These are phyloP conservation scores for Hypericum perforatum DNA, from an alignment of 345 rosid species.

Conservation along the genomic window DNA sequence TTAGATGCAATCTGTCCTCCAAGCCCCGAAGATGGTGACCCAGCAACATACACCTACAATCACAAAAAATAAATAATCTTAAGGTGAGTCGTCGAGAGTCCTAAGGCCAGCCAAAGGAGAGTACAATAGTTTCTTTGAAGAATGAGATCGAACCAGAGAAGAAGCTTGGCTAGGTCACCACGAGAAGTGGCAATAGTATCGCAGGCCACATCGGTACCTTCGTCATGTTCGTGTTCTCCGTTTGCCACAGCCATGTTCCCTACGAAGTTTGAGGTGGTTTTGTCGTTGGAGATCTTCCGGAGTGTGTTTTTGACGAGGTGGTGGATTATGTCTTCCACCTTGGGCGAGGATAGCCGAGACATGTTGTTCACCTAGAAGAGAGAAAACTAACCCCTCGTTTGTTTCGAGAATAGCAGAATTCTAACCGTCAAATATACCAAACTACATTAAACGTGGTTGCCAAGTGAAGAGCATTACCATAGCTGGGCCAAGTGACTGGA, in stretches of 20 bases:
- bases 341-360: slow-evolving; percentile 72
- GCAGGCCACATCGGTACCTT: slow-evolving; percentile 30
- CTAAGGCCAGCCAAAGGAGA: not conserved
- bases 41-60: slow-evolving; percentile 79
- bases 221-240: slow-evolving; percentile 15
- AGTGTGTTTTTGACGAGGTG: slow-evolving; percentile 65
- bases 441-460: slow-evolving; percentile 7
- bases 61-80: not conserved
- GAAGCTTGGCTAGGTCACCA: slow-evolving; percentile 87
- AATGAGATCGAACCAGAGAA: slow-evolving; percentile 57
- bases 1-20: slow-evolving; percentile 86
- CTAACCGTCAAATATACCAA: slow-evolving; percentile 1
- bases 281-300: slow-evolving; percentile 40
- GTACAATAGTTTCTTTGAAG: not conserved
- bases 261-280: slow-evolving; percentile 21
- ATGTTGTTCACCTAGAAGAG: slow-evolving; percentile 55
- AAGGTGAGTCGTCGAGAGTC: not conserved
- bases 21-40: slow-evolving; percentile 94
- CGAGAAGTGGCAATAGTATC: slow-evolving; percentile 55
- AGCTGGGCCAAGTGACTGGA: slow-evolving; percentile 67
- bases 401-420: not conserved
- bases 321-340: slow-evolving; percentile 77
- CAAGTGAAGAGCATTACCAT: slow-evolving; percentile 32
- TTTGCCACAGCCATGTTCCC: slow-evolving; percentile 23
- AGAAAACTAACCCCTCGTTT: too few species aligned